Percentiles rank a stretch among this genome's conserved stretches.
Evolutionary conservation across 768 basidiomycete genomes (phyloP).

Genomic region (Megacollybia marginata): DNA sequence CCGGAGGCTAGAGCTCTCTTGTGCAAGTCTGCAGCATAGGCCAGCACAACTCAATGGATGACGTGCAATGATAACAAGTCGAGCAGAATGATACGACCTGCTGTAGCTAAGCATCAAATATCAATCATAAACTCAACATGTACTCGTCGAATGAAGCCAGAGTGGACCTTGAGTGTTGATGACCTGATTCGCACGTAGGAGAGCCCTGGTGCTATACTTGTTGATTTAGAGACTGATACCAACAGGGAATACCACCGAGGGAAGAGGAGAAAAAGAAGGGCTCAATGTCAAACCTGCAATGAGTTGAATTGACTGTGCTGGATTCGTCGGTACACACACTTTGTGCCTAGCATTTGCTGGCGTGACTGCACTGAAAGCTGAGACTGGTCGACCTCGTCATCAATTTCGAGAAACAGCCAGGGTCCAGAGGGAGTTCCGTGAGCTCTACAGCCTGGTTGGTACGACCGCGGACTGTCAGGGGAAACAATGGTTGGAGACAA

Average conservation of each 20-base stretch:
- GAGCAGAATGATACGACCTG: slow-evolving; percentile 19
- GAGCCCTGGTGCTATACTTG: slow-evolving; percentile 29
- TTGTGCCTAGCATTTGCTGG: slow-evolving; percentile 26
- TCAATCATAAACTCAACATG: background rate
- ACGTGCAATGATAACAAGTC: slow-evolving; percentile 33
- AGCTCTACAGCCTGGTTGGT: slow-evolving; percentile 17
- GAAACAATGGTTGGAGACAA: too few species aligned
- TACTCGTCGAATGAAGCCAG: slow-evolving; percentile 4
- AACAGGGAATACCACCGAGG: slow-evolving; percentile 32
- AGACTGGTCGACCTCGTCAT: slow-evolving; percentile 10
- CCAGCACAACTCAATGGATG: slow-evolving; percentile 16
- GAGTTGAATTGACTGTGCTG: background rate
- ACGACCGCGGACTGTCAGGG: slow-evolving; percentile 6
- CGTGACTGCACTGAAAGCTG: background rate
- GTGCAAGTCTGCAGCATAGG: slow-evolving; percentile 3
- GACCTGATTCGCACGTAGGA: slow-evolving; percentile 6
- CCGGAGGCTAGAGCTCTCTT: slow-evolving; percentile 23
- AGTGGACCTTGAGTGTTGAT: slow-evolving; percentile 28
- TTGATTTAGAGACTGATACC: slow-evolving; percentile 29
- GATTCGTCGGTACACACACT: slow-evolving; percentile 12
- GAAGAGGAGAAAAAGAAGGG: slow-evolving; percentile 39
- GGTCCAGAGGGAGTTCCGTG: slow-evolving; percentile 32
- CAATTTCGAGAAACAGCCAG: slow-evolving; percentile 37
- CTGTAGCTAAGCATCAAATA: slow-evolving; percentile 3
- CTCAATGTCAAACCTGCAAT: slow-evolving; percentile 29